Evolutionary conservation across 805 yeast genomes (phyloP).

Genomic region (Tetrapisispora iriomotensis): DNA sequence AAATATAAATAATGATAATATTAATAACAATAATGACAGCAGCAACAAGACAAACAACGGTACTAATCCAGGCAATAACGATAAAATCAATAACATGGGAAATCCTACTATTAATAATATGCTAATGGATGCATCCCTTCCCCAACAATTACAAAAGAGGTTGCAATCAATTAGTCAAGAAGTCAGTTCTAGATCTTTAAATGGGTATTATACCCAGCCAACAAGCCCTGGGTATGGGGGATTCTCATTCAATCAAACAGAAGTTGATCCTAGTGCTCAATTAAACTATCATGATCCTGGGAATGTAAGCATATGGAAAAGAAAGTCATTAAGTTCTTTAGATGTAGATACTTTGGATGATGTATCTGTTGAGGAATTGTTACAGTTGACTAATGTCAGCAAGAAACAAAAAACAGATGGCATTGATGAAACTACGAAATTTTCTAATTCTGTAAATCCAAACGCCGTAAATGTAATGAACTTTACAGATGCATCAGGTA

Average conservation of each 20-base stretch:
- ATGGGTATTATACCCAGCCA: slow-evolving; percentile 27
- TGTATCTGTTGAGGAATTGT: slow-evolving; percentile 23
- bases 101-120: slow-evolving; percentile 12
- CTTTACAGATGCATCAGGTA: background rate
- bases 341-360: slow-evolving; percentile 22
- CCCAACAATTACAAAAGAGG: slow-evolving; percentile 23
- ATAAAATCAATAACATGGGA: slow-evolving; percentile 2
- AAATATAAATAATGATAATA: background rate
- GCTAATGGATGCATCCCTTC: slow-evolving; percentile 19
- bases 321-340: slow-evolving; percentile 20
- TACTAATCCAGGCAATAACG: slow-evolving; percentile 1
- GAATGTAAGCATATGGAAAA: slow-evolving; percentile 13
- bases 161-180: slow-evolving; percentile 22
- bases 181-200: slow-evolving; percentile 18
- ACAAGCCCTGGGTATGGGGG: slow-evolving; percentile 22
- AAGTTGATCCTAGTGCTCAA: slow-evolving; percentile 4
- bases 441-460: background rate
- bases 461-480: background rate
- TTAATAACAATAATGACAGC: background rate
- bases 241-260: slow-evolving; percentile 10
- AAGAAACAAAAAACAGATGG: slow-evolving; percentile 12
- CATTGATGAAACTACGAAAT: background rate
- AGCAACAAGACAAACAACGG: slow-evolving; percentile 3
- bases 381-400: slow-evolving; percentile 20
- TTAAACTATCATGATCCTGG: slow-evolving; percentile 3